These are phyloP conservation scores for Lentinula raphanica DNA, from an alignment of 768 basidiomycete genomes.

Conservation along the genomic window DNA sequence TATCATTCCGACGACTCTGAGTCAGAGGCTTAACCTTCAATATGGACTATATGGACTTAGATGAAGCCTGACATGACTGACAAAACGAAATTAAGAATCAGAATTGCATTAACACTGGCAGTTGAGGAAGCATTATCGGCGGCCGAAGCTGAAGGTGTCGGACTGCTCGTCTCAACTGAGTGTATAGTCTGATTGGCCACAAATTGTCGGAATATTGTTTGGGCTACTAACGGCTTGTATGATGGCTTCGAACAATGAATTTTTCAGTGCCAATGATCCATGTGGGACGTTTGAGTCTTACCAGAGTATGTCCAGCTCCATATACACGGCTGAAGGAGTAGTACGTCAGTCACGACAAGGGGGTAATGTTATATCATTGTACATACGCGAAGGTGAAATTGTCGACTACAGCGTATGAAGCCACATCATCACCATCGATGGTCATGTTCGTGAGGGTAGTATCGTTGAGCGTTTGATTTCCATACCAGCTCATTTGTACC, in stretches of 20 bases:
- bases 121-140: background rate
- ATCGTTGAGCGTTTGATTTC: constrained; percentile 31
- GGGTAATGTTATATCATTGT: background rate
- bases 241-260: constrained; percentile 16
- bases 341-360: background rate
- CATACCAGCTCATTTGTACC: constrained; percentile 44
- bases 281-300: constrained; percentile 16
- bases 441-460: constrained; percentile 30
- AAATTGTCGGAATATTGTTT: constrained; percentile 35
- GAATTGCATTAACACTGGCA: background rate
- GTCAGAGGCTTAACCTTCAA: too few relatives aligned
- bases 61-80: background rate
- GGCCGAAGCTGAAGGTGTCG: background rate
- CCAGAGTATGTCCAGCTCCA: constrained; percentile 38
- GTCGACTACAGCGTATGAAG: constrained; percentile 39
- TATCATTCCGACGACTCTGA: too few relatives aligned
- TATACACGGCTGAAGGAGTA: constrained; percentile 20
- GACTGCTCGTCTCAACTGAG: constrained; percentile 4
- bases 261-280: background rate
- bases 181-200: constrained; percentile 25
- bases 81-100: too few relatives aligned
- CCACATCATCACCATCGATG: constrained; percentile 30
- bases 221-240: constrained; percentile 34
- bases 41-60: too few relatives aligned
- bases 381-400: constrained; percentile 41